A percentile compares a stretch with the other conserved stretches of the same genome.
phyloP scores from a whole-genome alignment of 768 basidiomycete species.

The Neoboletus magnificus region DNA sequence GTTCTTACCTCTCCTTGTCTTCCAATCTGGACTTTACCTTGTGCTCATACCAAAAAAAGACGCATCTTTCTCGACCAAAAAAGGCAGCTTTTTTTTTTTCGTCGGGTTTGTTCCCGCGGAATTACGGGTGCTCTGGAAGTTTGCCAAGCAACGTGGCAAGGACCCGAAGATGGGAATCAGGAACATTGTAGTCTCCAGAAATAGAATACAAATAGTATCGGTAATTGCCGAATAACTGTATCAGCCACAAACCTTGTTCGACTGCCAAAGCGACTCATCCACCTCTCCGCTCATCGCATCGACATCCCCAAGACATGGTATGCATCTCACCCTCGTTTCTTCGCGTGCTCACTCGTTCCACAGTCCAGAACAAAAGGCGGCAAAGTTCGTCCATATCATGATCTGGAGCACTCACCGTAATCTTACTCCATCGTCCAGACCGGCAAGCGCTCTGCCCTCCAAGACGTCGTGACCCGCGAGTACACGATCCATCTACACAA shows the following conservation, averaged over 20 bases:
- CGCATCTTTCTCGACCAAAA: background rate
- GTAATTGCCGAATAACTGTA: constrained; percentile 37
- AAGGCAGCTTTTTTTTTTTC: background rate
- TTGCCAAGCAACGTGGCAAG: background rate
- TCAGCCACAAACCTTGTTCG: constrained; percentile 62
- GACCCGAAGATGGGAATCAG: too few species aligned
- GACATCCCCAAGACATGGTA: constrained; percentile 71
- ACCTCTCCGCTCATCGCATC: constrained; percentile 48
- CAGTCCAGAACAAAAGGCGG: constrained; percentile 42
- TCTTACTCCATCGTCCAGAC: constrained; percentile 36
- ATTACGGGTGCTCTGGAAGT: background rate
- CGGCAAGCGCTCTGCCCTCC: constrained; percentile 94
- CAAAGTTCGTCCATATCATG: constrained; percentile 22
- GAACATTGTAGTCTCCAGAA: background rate
- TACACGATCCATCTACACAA: constrained; percentile 99
- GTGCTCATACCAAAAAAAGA: background rate
- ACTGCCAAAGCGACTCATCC: constrained; percentile 22
- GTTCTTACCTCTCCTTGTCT: background rate
- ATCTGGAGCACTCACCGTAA: constrained; percentile 24
- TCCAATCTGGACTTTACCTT: background rate
- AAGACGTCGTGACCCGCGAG: constrained; percentile 97
- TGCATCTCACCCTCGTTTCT: constrained; percentile 21
- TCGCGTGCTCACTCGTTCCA: constrained; percentile 10
- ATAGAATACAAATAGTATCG: constrained; percentile 14
- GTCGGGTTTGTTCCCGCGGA: background rate